Evolutionary conservation across 768 basidiomycete species (phyloP), one percentile per base, ranked within the genome.

Genomic region (Pleurotus eryngii): DNA sequence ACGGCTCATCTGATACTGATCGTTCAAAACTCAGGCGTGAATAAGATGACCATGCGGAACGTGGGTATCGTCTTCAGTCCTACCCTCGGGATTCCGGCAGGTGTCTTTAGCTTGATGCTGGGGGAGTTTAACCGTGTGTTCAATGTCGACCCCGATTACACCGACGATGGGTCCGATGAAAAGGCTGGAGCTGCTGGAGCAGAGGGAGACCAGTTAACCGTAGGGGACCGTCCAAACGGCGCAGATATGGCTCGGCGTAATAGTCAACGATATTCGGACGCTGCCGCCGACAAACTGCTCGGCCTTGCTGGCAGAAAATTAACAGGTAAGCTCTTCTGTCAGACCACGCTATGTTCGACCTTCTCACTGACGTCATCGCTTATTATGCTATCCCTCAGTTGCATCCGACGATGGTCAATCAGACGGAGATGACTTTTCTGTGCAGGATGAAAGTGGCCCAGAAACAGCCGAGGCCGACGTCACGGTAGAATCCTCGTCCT

Each of bases 31-130:
- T 84, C 94, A 15, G 65, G 80, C 43, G 74, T 89, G 58, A 97
- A 97, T 84, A 98, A 95, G 78, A 99, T 99, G 97, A 95, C 90
- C 42, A 88, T 98, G 84, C 86, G 96, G 46, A 99, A 99, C 69
- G 93, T 99, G 24, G 95, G 96, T 15, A 98, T 99, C 59, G 96
- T 98, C 20, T 98, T 98, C 74, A 95, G 94, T 62, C 97, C 97
- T 2, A 98, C 97, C 0, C 78, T 99, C 11, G 95, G 94, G 45
- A 97, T 99, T 64, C 96, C 96, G n/a, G 96, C 96, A 3, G 93
- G 93, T 5, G 91, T 98, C 43, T 95, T 98, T 72, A 94, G 92
- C 66, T 74, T 97, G 61, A 92, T 98, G 86, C 82, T 98, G 27
- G 87, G 85, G 57, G 92, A 97, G 68, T 98, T 95, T 74, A 92